Percentiles rank a stretch among this genome's conserved stretches.
Conservation (phyloP, 768 basidiomycete genomes). For the Leccinum barrowsii region DNA sequence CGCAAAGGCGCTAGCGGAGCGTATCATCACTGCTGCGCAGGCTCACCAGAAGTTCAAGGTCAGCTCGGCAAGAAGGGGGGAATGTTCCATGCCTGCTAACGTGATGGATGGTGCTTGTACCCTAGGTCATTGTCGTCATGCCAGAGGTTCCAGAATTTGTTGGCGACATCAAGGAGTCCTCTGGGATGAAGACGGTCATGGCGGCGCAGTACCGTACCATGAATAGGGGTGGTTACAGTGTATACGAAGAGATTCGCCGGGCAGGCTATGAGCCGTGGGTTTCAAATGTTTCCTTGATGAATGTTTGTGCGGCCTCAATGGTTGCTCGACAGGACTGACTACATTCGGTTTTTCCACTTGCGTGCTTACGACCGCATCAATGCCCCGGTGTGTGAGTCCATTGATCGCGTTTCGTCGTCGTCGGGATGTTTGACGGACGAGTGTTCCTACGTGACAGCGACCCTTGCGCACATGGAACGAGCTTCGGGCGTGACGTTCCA, state of each 20-base stretch:
- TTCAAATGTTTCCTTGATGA: neutral
- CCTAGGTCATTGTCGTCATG: conserved; percentile 78
- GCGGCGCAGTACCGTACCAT: conserved; percentile 86
- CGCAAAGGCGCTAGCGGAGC: conserved; percentile 74
- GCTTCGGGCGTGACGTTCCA: conserved; percentile 76
- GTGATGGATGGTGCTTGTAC: neutral
- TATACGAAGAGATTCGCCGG: conserved; percentile 77
- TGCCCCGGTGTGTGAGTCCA: conserved; percentile 54
- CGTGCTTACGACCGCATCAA: conserved; percentile 90
- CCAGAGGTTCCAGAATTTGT: conserved; percentile 92
- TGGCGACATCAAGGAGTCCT: conserved; percentile 69
- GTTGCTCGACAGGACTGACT: conserved; percentile 54
- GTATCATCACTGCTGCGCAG: conserved; percentile 78
- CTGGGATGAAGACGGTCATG: conserved; percentile 76
- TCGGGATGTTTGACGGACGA: conserved; percentile 23
- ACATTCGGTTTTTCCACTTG: conserved; percentile 90
- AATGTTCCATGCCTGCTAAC: neutral
- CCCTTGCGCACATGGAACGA: conserved; percentile 61
- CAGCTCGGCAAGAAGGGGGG: neutral
- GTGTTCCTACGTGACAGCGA: conserved; percentile 21
- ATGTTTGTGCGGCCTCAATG: neutral
- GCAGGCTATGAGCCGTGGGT: conserved; percentile 77
- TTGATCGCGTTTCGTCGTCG: neutral
- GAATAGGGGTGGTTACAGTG: conserved; percentile 83
- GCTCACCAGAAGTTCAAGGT: conserved; percentile 77